phyloP scores from a whole-genome alignment of 1,139 yeast genomes.

The Blastobotrys niveus region DNA sequence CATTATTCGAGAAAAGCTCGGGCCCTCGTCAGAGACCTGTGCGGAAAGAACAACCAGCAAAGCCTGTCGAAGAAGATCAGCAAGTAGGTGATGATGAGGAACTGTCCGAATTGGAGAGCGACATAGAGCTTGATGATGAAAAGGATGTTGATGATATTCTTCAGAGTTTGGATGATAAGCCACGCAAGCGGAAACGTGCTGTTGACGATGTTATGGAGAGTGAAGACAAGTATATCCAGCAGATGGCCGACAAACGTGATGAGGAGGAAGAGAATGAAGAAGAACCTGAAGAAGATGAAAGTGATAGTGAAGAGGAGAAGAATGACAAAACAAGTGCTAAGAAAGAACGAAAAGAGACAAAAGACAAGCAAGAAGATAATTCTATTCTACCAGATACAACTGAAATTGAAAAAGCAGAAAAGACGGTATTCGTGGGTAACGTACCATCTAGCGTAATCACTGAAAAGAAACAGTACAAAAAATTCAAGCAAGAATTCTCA shows the following conservation, averaged over 20 bases:
- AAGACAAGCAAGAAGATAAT: neutral
- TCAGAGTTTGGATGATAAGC: constrained; percentile 17
- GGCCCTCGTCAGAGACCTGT: constrained; percentile 28
- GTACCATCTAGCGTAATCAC: constrained; percentile 61
- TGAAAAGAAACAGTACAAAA: constrained; percentile 54
- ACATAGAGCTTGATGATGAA: constrained; percentile 26
- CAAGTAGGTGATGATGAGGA: constrained; percentile 24
- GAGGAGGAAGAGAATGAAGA: constrained; percentile 24
- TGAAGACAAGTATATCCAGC: constrained; percentile 22
- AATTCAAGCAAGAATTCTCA: constrained; percentile 57
- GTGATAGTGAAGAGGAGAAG: constrained; percentile 31
- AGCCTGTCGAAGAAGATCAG: neutral
- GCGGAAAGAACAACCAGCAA: neutral
- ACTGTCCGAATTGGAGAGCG: constrained; percentile 21
- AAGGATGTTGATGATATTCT: constrained; percentile 15
- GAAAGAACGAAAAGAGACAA: no score
- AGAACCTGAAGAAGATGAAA: constrained; percentile 28
- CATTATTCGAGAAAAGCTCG: constrained; percentile 29
- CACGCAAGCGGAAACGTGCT: constrained; percentile 25
- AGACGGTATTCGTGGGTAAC: constrained; percentile 88
- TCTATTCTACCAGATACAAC: constrained; percentile 16
- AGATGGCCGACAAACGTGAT: constrained; percentile 20
- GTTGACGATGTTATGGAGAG: constrained; percentile 25
- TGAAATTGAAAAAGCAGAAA: constrained; percentile 79
- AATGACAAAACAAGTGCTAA: neutral